phyloP scores from a whole-genome alignment of 2,329 filamentous ascomycete species.

The Thelonectria rubi region DNA sequence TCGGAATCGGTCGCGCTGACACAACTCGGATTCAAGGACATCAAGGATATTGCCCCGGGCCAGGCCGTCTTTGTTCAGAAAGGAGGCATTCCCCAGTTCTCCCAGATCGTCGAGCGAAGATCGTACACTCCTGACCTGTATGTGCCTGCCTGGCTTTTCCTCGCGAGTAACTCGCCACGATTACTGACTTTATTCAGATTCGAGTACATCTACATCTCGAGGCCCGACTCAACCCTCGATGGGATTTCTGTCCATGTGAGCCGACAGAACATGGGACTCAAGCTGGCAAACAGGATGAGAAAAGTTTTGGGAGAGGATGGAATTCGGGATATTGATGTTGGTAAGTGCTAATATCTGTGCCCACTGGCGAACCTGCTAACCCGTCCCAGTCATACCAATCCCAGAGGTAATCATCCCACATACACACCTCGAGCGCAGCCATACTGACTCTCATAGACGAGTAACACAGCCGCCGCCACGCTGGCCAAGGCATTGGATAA shows the following conservation, averaged over 20 bases:
- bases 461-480: conserved; percentile 80
- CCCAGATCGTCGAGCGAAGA: conserved; percentile 73
- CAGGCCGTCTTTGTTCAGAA: conserved; percentile 88
- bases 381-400: conserved; percentile 74
- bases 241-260: conserved; percentile 87
- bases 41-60: conserved; percentile 81
- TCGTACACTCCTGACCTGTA: conserved; percentile 76
- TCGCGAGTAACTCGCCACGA: too few species aligned
- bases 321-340: conserved; percentile 79
- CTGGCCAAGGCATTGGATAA: conserved; percentile 80
- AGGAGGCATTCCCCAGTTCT: conserved; percentile 76
- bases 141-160: too few species aligned
- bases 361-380: too few species aligned
- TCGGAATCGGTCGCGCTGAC: conserved; percentile 86
- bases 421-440: too few species aligned
- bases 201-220: conserved; percentile 77
- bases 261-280: conserved; percentile 86
- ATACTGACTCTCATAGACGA: conserved; percentile 62
- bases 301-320: conserved; percentile 72
- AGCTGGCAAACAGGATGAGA: conserved; percentile 78
- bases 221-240: conserved; percentile 84
- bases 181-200: conserved; percentile 13
- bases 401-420: conserved; percentile 49
- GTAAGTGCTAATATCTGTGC: conserved; percentile 43
- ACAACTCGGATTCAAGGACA: conserved; percentile 81